Conservation (phyloP, 345 rosid species). For the Fremontodendron californicum region DNA sequence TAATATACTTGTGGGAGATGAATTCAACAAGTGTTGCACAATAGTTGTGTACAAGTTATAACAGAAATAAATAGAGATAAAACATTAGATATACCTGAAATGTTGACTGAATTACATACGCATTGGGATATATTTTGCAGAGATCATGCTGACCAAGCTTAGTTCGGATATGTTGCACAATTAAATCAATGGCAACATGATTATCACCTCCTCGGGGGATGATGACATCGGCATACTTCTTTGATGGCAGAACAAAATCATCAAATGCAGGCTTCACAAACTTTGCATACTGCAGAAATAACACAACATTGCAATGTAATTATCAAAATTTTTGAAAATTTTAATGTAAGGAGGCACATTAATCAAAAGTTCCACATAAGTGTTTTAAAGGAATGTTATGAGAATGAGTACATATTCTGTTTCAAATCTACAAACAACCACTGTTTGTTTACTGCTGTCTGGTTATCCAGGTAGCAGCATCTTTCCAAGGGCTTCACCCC, state of each 20-base stretch:
- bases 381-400: neutral
- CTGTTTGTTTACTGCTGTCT: neutral
- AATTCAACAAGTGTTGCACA: neutral
- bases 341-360: neutral
- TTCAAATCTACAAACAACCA: neutral
- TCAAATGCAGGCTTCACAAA: constrained; percentile 99
- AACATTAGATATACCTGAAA: constrained; percentile 63
- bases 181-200: constrained; percentile 94
- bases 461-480: neutral
- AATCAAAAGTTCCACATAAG: neutral
- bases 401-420: neutral
- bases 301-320: neutral
- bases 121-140: constrained; percentile 86
- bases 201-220: constrained; percentile 96
- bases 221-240: constrained; percentile 93
- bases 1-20: neutral
- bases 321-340: constrained; percentile 9
- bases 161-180: constrained; percentile 89
- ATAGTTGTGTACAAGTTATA: too few relatives aligned
- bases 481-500: neutral
- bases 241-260: constrained; percentile 91
- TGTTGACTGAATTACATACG: constrained; percentile 74
- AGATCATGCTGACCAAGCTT: constrained; percentile 96
- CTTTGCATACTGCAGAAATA: constrained; percentile 66
- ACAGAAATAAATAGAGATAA: neutral